These are phyloP conservation scores for Furcasterigmium sp. DNA, from an alignment of 2,329 filamentous ascomycete genomes.

Conservation along the genomic window DNA sequence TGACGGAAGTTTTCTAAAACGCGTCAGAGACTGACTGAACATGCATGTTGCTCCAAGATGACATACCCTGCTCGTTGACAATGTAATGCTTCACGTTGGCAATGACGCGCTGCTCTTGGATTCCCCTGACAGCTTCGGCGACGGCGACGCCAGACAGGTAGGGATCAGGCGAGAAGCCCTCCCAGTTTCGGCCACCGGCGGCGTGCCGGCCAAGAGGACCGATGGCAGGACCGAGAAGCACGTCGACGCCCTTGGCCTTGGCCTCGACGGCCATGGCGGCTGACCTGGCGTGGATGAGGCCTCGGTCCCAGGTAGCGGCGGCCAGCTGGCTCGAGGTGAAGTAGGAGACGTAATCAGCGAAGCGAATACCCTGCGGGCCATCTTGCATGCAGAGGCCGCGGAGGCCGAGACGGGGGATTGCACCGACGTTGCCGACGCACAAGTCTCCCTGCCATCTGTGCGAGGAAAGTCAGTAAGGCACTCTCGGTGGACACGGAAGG, in stretches of 20 bases:
- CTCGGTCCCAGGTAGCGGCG: conserved; percentile 76
- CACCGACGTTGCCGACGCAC: conserved; percentile 73
- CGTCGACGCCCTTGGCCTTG: conserved; percentile 70
- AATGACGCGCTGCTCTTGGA: conserved; percentile 77
- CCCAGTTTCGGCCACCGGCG: conserved; percentile 55
- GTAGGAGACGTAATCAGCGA: conserved; percentile 73
- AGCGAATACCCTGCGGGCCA: conserved; percentile 73
- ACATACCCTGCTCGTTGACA: conserved; percentile 61
- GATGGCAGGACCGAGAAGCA: conserved; percentile 52
- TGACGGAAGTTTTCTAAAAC: conserved; percentile 66
- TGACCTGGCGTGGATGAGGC: conserved; percentile 53
- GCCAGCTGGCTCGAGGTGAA: conserved; percentile 76
- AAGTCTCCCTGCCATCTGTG: conserved; percentile 65
- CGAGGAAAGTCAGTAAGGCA: too few relatives aligned
- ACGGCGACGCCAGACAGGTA: conserved; percentile 69
- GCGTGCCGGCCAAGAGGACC: conserved; percentile 42
- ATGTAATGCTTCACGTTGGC: conserved; percentile 78
- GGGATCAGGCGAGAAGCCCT: conserved; percentile 65
- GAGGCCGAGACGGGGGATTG: conserved; percentile 65
- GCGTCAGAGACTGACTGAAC: neutral
- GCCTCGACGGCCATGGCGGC: conserved; percentile 54
- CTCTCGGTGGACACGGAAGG: too few relatives aligned
- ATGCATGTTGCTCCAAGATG: too few relatives aligned
- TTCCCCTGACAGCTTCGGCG: conserved; percentile 69
- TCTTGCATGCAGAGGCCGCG: conserved; percentile 81